Evolutionary conservation across 495 filamentous ascomycete species (phyloP).

Genomic region (Aspergillus cristatus): DNA sequence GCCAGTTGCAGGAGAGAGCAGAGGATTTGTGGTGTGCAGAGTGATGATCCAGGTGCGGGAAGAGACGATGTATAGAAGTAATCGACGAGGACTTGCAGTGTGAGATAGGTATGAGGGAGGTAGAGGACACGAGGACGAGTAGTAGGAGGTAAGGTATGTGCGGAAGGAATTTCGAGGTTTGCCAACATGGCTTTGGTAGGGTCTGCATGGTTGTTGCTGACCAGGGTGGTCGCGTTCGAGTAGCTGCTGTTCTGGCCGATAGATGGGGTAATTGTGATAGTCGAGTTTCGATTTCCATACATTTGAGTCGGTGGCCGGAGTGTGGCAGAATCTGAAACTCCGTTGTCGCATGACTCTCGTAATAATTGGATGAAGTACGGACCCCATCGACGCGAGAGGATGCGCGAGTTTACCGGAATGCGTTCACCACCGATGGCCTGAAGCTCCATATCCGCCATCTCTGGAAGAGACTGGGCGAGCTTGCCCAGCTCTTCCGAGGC

Average conservation of each 20-base stretch:
- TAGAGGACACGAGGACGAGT: constrained; percentile 79
- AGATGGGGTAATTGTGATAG: constrained; percentile 73
- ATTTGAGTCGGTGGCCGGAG: constrained; percentile 35
- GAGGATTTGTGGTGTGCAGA: constrained; percentile 92
- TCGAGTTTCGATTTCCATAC: constrained; percentile 60
- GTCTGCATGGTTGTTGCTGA: constrained; percentile 38
- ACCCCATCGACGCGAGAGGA: constrained; percentile 83
- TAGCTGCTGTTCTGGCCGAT: constrained; percentile 50
- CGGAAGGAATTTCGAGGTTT: constrained; percentile 35
- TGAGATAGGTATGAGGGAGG: constrained; percentile 84
- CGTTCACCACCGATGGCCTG: constrained; percentile 82
- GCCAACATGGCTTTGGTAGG: constrained; percentile 38
- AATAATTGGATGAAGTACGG: constrained; percentile 90
- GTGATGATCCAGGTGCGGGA: constrained; percentile 58
- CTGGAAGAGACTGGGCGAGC: constrained; percentile 63
- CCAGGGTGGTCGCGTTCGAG: constrained; percentile 51
- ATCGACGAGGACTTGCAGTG: constrained; percentile 76
- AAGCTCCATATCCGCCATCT: constrained; percentile 96
- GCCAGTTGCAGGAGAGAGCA: constrained; percentile 92
- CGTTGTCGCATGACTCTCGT: constrained; percentile 53
- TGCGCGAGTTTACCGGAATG: constrained; percentile 84
- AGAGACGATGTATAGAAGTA: constrained; percentile 89
- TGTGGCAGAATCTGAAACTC: constrained; percentile 41
- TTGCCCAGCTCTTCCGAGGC: constrained; percentile 81
- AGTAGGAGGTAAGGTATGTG: constrained; percentile 52